Evolutionary conservation across 2,329 filamentous ascomycete genomes (phyloP).

Genomic region (Clonostachys rhizophaga): DNA sequence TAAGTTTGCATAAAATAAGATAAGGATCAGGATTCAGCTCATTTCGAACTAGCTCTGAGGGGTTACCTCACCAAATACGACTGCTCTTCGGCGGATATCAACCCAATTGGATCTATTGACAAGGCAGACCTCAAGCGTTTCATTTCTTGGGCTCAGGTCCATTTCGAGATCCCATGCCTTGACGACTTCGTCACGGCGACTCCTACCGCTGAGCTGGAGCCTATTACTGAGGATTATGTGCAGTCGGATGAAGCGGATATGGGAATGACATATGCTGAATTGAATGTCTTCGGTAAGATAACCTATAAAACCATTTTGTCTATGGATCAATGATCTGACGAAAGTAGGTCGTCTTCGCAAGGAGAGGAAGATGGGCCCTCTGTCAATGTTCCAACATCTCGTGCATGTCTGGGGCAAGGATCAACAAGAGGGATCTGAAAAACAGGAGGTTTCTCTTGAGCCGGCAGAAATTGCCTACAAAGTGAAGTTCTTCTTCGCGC

Average conservation of each 20-base stretch:
- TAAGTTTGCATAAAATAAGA: background rate
- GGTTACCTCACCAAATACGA: constrained; percentile 23
- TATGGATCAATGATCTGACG: background rate
- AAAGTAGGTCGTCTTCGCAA: constrained; percentile 19
- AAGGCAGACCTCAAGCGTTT: constrained; percentile 66
- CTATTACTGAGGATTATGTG: constrained; percentile 24
- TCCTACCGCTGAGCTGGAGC: constrained; percentile 47
- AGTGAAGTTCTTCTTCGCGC: constrained; percentile 35
- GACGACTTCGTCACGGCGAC: constrained; percentile 56
- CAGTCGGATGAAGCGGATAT: constrained; percentile 18
- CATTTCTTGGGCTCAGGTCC: constrained; percentile 49
- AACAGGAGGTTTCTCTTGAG: constrained; percentile 9
- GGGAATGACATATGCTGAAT: constrained; percentile 35
- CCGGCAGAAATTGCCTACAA: constrained; percentile 32
- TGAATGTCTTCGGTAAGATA: constrained; percentile 25
- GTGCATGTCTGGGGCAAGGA: constrained; percentile 27
- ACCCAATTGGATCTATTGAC: constrained; percentile 24
- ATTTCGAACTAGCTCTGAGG: background rate
- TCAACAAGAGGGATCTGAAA: constrained; percentile 6
- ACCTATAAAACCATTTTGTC: background rate
- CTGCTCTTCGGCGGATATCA: constrained; percentile 4
- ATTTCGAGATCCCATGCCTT: constrained; percentile 59
- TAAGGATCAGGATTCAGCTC: background rate
- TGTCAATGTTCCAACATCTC: constrained; percentile 29
- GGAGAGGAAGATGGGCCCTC: constrained; percentile 33